phyloP scores from a whole-genome alignment of 768 basidiomycete genomes.

The Gymnopilus dilepis region DNA sequence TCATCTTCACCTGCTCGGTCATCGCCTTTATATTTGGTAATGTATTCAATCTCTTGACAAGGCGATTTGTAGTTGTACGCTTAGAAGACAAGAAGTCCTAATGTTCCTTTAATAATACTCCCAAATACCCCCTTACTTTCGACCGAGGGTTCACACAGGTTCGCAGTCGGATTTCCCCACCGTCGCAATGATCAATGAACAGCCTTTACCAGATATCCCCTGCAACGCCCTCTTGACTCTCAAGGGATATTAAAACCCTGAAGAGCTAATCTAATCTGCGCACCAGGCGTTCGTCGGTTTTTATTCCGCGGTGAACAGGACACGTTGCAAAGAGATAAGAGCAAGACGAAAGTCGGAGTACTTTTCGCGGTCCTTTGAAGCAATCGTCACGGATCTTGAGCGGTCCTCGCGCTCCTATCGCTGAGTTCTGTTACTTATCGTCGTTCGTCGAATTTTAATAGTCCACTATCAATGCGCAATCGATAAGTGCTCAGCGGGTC shows the following conservation, averaged over 20 bases:
- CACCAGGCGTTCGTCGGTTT: not conserved
- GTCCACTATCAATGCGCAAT: conserved; percentile 12
- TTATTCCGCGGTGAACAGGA: conserved; percentile 1
- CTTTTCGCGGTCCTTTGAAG: conserved; percentile 1
- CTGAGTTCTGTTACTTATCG: conserved; percentile 16
- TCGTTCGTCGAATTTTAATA: conserved; percentile 5
- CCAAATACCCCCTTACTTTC: not conserved
- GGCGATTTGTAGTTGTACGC: conserved; percentile 72
- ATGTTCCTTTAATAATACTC: not conserved
- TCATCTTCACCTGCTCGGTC: conserved; percentile 92
- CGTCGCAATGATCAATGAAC: not conserved
- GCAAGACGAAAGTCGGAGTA: conserved; percentile 1
- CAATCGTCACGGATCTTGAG: conserved; percentile 21
- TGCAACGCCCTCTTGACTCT: not conserved
- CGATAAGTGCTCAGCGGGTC: conserved; percentile 6
- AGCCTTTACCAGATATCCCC: conserved; percentile 11
- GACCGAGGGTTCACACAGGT: not conserved
- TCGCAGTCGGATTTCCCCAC: not conserved
- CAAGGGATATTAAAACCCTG: conserved; percentile 10
- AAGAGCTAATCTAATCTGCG: conserved; percentile 14
- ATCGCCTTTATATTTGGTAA: conserved; percentile 94
- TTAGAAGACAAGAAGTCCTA: conserved; percentile 22
- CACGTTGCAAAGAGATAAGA: conserved; percentile 22
- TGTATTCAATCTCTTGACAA: conserved; percentile 84
- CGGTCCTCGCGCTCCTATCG: conserved; percentile 18